Evolutionary conservation across 768 basidiomycete species (phyloP).

Genomic region (Suillus variegatus): DNA sequence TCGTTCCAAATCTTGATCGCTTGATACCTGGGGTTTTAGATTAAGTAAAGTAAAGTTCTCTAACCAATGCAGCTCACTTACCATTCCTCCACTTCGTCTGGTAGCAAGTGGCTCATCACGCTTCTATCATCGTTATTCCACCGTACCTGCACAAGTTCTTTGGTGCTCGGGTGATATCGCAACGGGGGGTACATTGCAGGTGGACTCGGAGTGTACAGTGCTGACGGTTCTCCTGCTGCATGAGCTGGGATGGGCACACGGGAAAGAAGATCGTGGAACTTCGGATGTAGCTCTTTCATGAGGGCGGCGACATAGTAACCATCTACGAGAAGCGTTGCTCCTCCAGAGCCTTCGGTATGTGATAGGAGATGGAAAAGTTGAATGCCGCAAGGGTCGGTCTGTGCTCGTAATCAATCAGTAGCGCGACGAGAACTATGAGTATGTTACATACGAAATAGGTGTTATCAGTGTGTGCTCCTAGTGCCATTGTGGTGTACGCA

Average conservation of each 20-base stretch:
- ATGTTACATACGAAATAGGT: slow-evolving; percentile 47
- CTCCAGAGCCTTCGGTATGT: slow-evolving; percentile 78
- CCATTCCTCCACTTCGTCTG: slow-evolving; percentile 75
- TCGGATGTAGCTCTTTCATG: slow-evolving; percentile 71
- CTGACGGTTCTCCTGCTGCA: slow-evolving; percentile 76
- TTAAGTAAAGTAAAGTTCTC: slow-evolving; percentile 1
- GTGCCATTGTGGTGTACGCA: slow-evolving; percentile 87
- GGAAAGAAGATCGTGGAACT: slow-evolving; percentile 69
- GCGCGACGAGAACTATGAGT: slow-evolving; percentile 4
- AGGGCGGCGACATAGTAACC: slow-evolving; percentile 90
- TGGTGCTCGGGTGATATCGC: slow-evolving; percentile 58
- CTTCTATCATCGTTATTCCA: slow-evolving; percentile 97
- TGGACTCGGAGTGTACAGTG: slow-evolving; percentile 60
- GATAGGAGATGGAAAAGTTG: slow-evolving; percentile 95
- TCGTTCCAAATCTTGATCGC: slow-evolving; percentile 81
- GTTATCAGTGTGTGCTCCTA: slow-evolving; percentile 83
- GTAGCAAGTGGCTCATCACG: slow-evolving; percentile 62
- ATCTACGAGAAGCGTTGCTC: slow-evolving; percentile 90
- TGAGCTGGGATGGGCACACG: slow-evolving; percentile 74
- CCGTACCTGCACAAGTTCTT: slow-evolving; percentile 72
- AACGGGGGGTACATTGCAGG: slow-evolving; percentile 69
- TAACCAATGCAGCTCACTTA: slow-evolving; percentile 41
- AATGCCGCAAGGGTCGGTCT: slow-evolving; percentile 95
- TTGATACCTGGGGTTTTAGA: slow-evolving; percentile 56
- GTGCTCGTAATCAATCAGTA: slow-evolving; percentile 14